Conservation (phyloP, 371 early-diverging fungal genomes). For the Batrachochytrium dendrobatidis region DNA sequence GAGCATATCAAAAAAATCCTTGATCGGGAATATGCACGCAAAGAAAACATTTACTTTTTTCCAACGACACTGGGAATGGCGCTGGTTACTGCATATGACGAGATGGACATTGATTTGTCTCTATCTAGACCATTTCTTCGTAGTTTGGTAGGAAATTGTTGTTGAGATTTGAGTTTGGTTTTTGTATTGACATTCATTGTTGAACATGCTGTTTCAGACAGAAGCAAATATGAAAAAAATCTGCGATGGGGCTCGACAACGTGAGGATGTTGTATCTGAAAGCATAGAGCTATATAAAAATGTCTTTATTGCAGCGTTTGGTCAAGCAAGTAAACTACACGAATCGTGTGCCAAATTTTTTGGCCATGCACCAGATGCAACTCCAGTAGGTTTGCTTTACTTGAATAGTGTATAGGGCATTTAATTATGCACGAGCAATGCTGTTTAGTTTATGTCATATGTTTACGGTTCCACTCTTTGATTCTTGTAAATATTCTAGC, state of each 20-base stretch:
- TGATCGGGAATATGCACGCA: conserved; percentile 82
- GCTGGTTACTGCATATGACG: conserved; percentile 87
- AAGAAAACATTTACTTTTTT: conserved; percentile 58
- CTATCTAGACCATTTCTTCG: conserved; percentile 80
- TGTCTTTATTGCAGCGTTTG: conserved; percentile 47
- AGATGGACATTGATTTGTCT: conserved; percentile 73
- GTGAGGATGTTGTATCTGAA: conserved; percentile 53
- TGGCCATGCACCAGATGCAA: conserved; percentile 1
- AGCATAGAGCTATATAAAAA: conserved; percentile 53
- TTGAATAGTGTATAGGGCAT: conserved; percentile 2
- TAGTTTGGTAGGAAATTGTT: conserved; percentile 48
- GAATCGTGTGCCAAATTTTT: conserved; percentile 27
- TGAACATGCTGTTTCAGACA: conserved; percentile 34
- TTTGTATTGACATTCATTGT: neutral
- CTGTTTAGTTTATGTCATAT: neutral
- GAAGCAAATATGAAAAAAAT: conserved; percentile 65
- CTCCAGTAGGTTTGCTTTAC: conserved; percentile 4
- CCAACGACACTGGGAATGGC: conserved; percentile 92
- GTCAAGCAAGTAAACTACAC: conserved; percentile 42
- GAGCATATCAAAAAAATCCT: conserved; percentile 97
- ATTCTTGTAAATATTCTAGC: too few relatives aligned
- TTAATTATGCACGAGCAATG: conserved; percentile 6
- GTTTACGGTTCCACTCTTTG: conserved; percentile 1
- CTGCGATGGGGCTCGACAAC: conserved; percentile 51
- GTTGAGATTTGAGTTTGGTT: neutral